Conservation (phyloP, 2,329 filamentous ascomycete species). For the Cytospora schulzeri region DNA sequence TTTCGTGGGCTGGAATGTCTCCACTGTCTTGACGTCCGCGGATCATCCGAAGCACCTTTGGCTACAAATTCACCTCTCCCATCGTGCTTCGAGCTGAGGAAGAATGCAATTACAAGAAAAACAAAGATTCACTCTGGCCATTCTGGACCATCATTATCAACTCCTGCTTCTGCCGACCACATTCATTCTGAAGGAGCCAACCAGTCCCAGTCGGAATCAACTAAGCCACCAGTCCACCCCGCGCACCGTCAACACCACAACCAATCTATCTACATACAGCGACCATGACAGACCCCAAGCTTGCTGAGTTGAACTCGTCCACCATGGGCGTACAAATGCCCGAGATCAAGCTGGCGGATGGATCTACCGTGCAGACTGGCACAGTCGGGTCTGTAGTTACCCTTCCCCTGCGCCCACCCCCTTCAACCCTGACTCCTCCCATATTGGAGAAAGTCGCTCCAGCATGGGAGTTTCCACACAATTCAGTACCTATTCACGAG, state of each 20-base stretch:
- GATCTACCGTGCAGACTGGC: conserved; percentile 35
- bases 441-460: too few species aligned
- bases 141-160: too few species aligned
- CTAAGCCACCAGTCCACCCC: not conserved
- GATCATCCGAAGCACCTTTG: too few species aligned
- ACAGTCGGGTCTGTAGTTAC: conserved; percentile 33
- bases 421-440: not conserved
- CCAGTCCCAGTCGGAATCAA: not conserved
- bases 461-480: too few species aligned
- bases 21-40: too few species aligned
- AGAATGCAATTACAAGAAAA: too few species aligned
- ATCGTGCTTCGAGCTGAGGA: too few species aligned
- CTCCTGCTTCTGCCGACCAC: not conserved
- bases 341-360: conserved; percentile 34
- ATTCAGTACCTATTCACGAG: too few species aligned
- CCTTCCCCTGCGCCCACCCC: not conserved
- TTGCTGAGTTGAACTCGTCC: conserved; percentile 34
- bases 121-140: too few species aligned
- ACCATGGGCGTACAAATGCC: conserved; percentile 34
- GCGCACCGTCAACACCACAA: not conserved
- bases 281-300: conserved; percentile 12
- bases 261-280: not conserved
- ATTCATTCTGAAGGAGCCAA: not conserved
- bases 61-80: too few species aligned
- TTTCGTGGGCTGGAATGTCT: too few species aligned